Evolutionary conservation across 805 yeast genomes (phyloP).

Genomic region (Ogataea angusta): DNA sequence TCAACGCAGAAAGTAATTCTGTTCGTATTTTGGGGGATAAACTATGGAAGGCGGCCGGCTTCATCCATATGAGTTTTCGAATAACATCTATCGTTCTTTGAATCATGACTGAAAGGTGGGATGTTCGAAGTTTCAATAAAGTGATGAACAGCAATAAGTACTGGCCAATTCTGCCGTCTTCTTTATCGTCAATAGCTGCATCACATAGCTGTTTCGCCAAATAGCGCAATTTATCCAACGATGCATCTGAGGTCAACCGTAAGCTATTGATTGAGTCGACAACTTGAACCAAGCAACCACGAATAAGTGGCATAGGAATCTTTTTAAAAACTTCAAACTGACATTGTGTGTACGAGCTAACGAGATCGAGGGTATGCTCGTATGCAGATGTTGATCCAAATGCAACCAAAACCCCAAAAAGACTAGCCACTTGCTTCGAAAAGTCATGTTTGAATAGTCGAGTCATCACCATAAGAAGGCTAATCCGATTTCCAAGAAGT

Average conservation of each 20-base stretch:
- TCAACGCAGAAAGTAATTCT: conserved; percentile 16
- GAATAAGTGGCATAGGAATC: conserved; percentile 20
- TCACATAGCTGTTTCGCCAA: conserved; percentile 9
- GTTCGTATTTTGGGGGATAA: conserved; percentile 6
- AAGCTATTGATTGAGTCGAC: conserved; percentile 16
- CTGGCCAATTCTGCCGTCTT: not conserved
- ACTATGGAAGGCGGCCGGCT: not conserved
- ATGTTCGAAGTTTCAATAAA: not conserved
- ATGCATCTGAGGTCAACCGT: conserved; percentile 2
- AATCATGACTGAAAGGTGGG: conserved; percentile 2
- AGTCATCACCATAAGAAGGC: conserved; percentile 29
- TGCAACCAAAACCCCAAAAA: conserved; percentile 18
- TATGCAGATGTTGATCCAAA: conserved; percentile 12
- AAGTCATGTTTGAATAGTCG: conserved; percentile 30
- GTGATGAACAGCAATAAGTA: not conserved
- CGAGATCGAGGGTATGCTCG: conserved; percentile 13
- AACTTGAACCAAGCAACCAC: conserved; percentile 15
- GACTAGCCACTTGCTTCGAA: conserved; percentile 18
- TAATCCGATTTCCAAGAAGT: conserved; percentile 29
- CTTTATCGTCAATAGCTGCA: conserved; percentile 1
- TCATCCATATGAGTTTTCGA: conserved; percentile 5
- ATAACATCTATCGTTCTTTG: conserved; percentile 8
- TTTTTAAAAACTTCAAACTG: conserved; percentile 12
- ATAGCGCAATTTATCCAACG: conserved; percentile 13
- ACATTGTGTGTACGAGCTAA: conserved; percentile 14